Percentiles rank a stretch among this genome's conserved stretches.
Conservation (phyloP, 2,329 filamentous ascomycete species). For the Chlorencoelia australis region DNA sequence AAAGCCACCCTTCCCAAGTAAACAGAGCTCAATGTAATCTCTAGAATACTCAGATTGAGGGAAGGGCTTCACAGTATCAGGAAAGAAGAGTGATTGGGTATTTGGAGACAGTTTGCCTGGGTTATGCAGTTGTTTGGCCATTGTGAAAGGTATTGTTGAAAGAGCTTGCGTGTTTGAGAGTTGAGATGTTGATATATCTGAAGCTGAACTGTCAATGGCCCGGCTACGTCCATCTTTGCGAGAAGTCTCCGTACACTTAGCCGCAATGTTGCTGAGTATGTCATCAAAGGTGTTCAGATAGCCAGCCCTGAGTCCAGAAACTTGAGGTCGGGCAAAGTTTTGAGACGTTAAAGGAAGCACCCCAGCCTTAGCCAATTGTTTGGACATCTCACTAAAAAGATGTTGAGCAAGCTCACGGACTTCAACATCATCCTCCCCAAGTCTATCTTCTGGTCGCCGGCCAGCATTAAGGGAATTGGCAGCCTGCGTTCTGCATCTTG, state of each 20-base stretch:
- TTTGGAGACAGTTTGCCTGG: slow-evolving; percentile 6
- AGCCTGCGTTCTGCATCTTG: slow-evolving; percentile 22
- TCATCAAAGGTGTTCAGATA: slow-evolving; percentile 21
- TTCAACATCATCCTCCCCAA: slow-evolving; percentile 21
- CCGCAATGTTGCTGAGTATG: slow-evolving; percentile 18
- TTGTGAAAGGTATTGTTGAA: too few relatives aligned
- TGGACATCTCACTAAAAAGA: slow-evolving; percentile 18
- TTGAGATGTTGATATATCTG: too few relatives aligned
- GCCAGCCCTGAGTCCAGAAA: slow-evolving; percentile 11
- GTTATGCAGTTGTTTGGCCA: too few relatives aligned
- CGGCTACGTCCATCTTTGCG: too few relatives aligned
- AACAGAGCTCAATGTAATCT: slow-evolving; percentile 40
- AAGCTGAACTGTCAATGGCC: too few relatives aligned
- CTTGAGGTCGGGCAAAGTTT: slow-evolving; percentile 12
- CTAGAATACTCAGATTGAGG: too few relatives aligned
- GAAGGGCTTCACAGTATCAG: too few relatives aligned
- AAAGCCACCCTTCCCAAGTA: slow-evolving; percentile 56
- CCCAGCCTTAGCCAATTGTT: slow-evolving; percentile 17
- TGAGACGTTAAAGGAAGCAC: slow-evolving; percentile 16
- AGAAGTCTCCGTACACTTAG: slow-evolving; percentile 7
- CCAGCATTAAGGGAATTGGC: slow-evolving; percentile 15
- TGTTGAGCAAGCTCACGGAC: slow-evolving; percentile 15
- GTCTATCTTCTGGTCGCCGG: slow-evolving; percentile 13
- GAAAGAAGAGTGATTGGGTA: slow-evolving; percentile 5
- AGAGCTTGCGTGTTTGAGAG: too few relatives aligned